Percentiles rank a stretch among this genome's conserved stretches.
Conservation (phyloP, 2,329 filamentous ascomycete species). For the Paraphoma chrysanthemicola region DNA sequence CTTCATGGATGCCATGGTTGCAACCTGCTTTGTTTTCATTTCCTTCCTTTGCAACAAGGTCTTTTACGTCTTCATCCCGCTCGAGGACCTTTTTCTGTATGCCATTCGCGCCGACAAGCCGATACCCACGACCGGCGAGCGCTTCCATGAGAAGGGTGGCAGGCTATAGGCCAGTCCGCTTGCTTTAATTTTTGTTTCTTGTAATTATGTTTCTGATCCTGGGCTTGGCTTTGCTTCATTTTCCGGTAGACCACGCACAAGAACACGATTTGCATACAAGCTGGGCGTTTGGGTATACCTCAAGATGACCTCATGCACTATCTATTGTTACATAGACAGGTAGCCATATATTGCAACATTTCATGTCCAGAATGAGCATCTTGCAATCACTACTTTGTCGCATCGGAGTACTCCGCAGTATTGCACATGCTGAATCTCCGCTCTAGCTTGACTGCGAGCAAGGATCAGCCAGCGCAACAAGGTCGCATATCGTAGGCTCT, state of each 20-base stretch:
- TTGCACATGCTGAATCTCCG: no score
- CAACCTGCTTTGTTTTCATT: slow-evolving; percentile 56
- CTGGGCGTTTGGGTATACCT: neutral
- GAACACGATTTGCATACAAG: neutral
- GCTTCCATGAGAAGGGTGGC: slow-evolving; percentile 48
- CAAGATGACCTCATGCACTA: neutral
- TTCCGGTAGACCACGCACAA: neutral
- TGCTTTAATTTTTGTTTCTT: neutral
- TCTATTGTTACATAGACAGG: neutral
- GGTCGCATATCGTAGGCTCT: no score
- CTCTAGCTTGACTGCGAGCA: no score
- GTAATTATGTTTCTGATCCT: neutral
- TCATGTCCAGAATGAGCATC: neutral
- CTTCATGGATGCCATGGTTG: slow-evolving; percentile 62
- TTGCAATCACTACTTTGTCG: no score
- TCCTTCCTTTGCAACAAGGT: slow-evolving; percentile 59
- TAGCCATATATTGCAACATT: neutral
- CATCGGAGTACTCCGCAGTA: no score
- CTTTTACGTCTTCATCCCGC: slow-evolving; percentile 59
- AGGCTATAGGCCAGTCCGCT: slow-evolving; percentile 22
- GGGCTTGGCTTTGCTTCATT: neutral
- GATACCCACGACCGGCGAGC: slow-evolving; percentile 60
- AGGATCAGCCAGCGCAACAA: no score
- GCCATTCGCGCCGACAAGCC: slow-evolving; percentile 60
- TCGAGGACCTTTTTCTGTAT: slow-evolving; percentile 60